Base-by-base conservation (phyloP, 2,329 filamentous ascomycete genomes). In the Pseudogymnoascus sp. region DNA sequence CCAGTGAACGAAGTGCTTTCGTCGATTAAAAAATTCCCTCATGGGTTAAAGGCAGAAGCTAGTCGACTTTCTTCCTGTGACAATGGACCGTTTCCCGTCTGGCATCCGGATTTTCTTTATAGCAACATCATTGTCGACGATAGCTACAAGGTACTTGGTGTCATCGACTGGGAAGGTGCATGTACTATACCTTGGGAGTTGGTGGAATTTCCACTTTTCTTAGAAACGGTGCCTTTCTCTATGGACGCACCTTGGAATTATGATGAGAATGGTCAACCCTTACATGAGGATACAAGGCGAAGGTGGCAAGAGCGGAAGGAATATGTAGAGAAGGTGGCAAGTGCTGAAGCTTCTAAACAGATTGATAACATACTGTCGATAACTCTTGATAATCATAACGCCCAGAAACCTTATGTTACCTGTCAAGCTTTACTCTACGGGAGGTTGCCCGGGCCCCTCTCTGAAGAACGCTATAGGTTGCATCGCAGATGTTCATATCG, bases 131-230 rank as follows among this genome's bases (percentile, higher is more conserved):
- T 74, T 47, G 67, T 74, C 18, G 67, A 71, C 60, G 62, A 71
- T 16, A 60, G 63, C 21, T 72, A 68, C 62, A 40, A n/a, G 28
- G 28, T 73, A 3, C 63, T 70, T 7, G 69, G 66, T 37, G 63
- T 74, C 40, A 73, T 75, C 50, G 72, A 75, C 65, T 75, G 72
- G 73, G 70, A 74, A 64, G 66, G 65, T 8, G 69, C 71, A 10
- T 65, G 63, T 33, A 60, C 59, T 44, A 38, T 38, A 35, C 44
- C 59, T 38, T 64, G 38, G 53, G 60, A 65, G 38, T n/a, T 60
- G n/a, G 42, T 53, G 60, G 61, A n/a, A 50, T 35, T 50, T 50
- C 47, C 40, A 38, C 28, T 60, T 64, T 38, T 60, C 28, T 47
- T 38, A 63, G 25, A 64, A 42, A 37, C 44, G 23, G 37, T 44